These are phyloP conservation scores for Artemisia annua DNA, from an alignment of 129 eudicot species.

Conservation along the genomic window DNA sequence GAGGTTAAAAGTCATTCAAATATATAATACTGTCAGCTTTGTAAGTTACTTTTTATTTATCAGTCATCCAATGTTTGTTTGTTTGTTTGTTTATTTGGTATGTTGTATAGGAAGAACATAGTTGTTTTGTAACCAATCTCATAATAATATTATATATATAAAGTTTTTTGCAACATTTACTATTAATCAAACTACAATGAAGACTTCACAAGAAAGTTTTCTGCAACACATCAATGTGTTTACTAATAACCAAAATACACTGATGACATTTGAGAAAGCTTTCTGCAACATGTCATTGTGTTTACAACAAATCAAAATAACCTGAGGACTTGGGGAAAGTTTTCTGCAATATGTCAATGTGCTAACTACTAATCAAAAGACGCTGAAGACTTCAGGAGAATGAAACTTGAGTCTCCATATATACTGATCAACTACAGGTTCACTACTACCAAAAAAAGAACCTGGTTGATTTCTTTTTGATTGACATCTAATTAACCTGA, in stretches of 20 bases:
- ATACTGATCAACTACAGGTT: constrained; percentile 3
- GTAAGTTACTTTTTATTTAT: not conserved
- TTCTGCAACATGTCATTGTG: not conserved
- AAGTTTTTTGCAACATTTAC: too few relatives aligned
- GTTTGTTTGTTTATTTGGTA: not conserved
- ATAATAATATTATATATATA: too few relatives aligned
- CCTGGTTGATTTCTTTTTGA: not conserved
- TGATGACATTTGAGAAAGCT: constrained; percentile 10
- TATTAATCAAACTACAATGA: too few relatives aligned
- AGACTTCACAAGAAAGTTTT: too few relatives aligned
- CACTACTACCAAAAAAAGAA: constrained; percentile 18
- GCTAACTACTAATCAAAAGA: constrained; percentile 21
- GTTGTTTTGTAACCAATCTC: constrained; percentile 7
- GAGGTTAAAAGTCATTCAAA: constrained; percentile 38
- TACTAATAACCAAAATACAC: constrained; percentile 24
- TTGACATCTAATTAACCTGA: not conserved
- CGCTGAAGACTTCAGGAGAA: constrained; percentile 19
- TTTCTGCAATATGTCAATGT: constrained; percentile 3
- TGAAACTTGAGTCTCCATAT: constrained; percentile 21
- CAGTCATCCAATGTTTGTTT: constrained; percentile 1
- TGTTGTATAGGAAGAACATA: constrained; percentile 41
- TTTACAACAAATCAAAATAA: too few relatives aligned
- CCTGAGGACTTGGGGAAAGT: too few relatives aligned
- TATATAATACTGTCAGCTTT: too few relatives aligned
- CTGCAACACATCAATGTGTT: constrained; percentile 13